Evolutionary conservation across 306 rosid genomes (phyloP).

Genomic region (Neltuma alba): DNA sequence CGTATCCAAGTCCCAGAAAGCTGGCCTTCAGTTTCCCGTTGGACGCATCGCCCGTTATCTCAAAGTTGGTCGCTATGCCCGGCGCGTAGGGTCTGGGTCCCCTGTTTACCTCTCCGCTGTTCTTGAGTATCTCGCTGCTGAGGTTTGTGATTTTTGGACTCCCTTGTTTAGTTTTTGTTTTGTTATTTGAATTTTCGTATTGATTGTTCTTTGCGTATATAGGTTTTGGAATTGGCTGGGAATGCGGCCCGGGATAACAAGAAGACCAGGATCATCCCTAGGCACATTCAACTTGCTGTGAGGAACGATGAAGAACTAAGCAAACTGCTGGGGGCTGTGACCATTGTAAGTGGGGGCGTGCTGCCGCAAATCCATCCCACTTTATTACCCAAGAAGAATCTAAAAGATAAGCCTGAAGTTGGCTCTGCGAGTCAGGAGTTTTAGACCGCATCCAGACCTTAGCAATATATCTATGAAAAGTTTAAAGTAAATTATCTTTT

Average conservation of each 20-base stretch:
- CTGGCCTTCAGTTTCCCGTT: slow-evolving; percentile 94
- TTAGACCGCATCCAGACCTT: not conserved
- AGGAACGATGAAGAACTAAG: slow-evolving; percentile 81
- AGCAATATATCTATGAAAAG: not conserved
- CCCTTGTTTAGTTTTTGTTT: not conserved
- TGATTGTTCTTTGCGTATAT: not conserved
- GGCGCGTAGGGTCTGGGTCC: slow-evolving; percentile 77
- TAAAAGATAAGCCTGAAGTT: slow-evolving; percentile 51
- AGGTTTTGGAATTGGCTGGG: slow-evolving; percentile 68
- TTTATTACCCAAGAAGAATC: slow-evolving; percentile 65
- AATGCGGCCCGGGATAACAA: slow-evolving; percentile 78
- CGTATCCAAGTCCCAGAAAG: slow-evolving; percentile 67
- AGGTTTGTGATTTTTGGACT: slow-evolving; percentile 38
- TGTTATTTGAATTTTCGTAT: not conserved
- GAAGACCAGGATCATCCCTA: slow-evolving; percentile 66
- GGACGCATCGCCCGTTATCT: slow-evolving; percentile 84
- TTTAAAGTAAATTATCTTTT: not conserved
- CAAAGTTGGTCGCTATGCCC: slow-evolving; percentile 70
- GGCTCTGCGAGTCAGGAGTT: slow-evolving; percentile 66
- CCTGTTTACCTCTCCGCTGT: slow-evolving; percentile 90
- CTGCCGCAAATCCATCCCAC: slow-evolving; percentile 63
- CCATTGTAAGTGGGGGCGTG: slow-evolving; percentile 68
- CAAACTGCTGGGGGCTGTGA: slow-evolving; percentile 71
- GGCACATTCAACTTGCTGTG: slow-evolving; percentile 82
- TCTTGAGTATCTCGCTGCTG: slow-evolving; percentile 88